A percentile compares a stretch with the other conserved stretches of the same genome.
phyloP scores from a whole-genome alignment of 2,329 filamentous ascomycete genomes.

The Ascochyta fabae region DNA sequence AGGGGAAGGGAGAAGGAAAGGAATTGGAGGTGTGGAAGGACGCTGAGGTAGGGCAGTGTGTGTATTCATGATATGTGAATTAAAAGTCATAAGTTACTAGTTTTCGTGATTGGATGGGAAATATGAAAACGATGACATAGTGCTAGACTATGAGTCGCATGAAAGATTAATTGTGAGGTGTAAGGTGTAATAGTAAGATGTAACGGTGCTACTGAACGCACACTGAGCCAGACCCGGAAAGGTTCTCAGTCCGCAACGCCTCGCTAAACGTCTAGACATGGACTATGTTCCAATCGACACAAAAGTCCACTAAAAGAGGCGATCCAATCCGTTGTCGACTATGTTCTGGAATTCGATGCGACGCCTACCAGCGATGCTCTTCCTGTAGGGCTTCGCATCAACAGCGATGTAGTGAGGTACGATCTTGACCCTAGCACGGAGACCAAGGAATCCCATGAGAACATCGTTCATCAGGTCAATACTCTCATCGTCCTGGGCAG shows the following conservation, averaged over 20 bases:
- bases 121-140: too few species aligned
- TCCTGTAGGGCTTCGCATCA: constrained; percentile 30
- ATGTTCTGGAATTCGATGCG: constrained; percentile 42
- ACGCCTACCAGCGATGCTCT: constrained; percentile 35
- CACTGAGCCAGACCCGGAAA: not conserved
- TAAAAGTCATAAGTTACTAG: not conserved
- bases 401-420: constrained; percentile 36
- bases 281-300: too few species aligned
- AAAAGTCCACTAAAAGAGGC: constrained; percentile 16
- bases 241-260: not conserved
- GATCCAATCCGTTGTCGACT: constrained; percentile 24
- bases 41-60: not conserved
- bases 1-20: not conserved
- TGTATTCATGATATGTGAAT: not conserved
- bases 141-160: too few species aligned
- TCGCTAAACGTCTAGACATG: too few species aligned
- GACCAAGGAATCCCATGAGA: constrained; percentile 29
- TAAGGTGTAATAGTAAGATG: too few species aligned
- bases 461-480: constrained; percentile 30
- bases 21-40: not conserved
- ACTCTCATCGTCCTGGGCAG: constrained; percentile 32
- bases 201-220: too few species aligned
- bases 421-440: constrained; percentile 31
- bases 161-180: too few species aligned
- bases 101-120: not conserved